Base-by-base conservation (phyloP, 169 alveolate species). In the Plasmodium adleri region DNA sequence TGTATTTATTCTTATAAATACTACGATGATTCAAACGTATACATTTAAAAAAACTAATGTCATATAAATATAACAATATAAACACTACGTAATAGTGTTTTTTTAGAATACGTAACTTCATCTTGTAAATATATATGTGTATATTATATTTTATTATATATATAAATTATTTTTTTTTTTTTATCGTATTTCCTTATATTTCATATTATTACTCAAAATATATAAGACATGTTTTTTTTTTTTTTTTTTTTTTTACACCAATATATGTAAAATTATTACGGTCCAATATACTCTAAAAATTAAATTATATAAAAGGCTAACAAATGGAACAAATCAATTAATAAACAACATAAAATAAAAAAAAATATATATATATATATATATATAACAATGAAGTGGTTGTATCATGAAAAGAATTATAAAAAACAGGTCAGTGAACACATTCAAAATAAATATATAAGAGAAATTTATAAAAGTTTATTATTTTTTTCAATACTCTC, bases 21-120 rank as follows among this genome's bases (percentile, higher is more conserved):
- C 28, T 74, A 49, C 76, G 52, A 10, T 12, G 7, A 43, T 47
- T 50, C 17, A 64, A 12, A 3, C 68, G 75, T n/a, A 66, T 20
- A 47, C 78, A 49, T 1, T 47, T 52, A 15, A 78, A 56, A n/a
- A n/a, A 64, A 8, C 60, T 28, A 15, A 39, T 26, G 5, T 78
- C 63, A 64, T 20, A 78, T 32, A 78, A 28, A 59, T 39, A 64
- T 24, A 49, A 47, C 54, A 78, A n/a, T 58, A 78, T 78, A 43
- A 54, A 66, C 58, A 66, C 39, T 24, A 78, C 13, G 32, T 66
- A 22, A 8, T 59, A 22, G 58, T 47, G 54, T 22, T 52, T 64
- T 66, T 78, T 78, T 66, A 78, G 64, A 78, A 64, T 78, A 64
- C 70, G 26, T 28, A 58, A 17, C 28, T 78, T 78, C 78, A 78